Evolutionary conservation across 192 early-diverging fungal genomes (phyloP), one percentile per base, ranked within the genome.

Genomic region (Coemansia aciculifera): DNA sequence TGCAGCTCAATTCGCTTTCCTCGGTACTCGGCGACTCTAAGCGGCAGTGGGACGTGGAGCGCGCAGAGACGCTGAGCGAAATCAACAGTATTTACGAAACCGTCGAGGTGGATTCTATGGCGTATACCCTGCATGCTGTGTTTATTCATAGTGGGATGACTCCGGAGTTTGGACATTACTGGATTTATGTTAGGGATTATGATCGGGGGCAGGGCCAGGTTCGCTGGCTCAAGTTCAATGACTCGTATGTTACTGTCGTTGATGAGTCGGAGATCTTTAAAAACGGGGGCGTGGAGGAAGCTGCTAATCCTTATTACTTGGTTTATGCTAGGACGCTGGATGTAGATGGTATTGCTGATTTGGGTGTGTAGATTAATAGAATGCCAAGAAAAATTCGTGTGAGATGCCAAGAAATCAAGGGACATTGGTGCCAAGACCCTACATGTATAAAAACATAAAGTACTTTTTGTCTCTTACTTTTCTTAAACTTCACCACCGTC

Each of bases 201-300:
- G 61, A 77, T 27, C 23, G 37, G 7, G 70, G 73, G 19, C 42
- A 43, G 7, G 69, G 73, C 13, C 38, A 75, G 15, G 64, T 78
- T 15, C 83, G 89, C 11, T 93, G 92, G 90, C 74, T 89, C 46
- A 89, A 90, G 54, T 93, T 88, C 49, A 93, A 92, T 61, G 92
- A 93, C 67, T 87, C 89, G 8, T 9, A 75, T n/a, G 88, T 93
- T 0, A 79, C 85, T 0, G 86, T 86, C 66, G 85, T 87, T 11
- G 68, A 72, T 40, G 81, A 86, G 12, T 29, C 49, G 5, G 89
- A 90, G 29, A 84, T 92, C 0, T 87, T 90, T 62, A 70, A 78
- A 0, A 85, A 87, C 15, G 85, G 70, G 13, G 83, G 83, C 0
- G 83, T 80, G 24, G 57, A 75, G 5, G 71, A 70, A 21, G 7